Evolutionary conservation across 371 early-diverging fungal species (phyloP).

Genomic region (Blakeslea trispora): DNA sequence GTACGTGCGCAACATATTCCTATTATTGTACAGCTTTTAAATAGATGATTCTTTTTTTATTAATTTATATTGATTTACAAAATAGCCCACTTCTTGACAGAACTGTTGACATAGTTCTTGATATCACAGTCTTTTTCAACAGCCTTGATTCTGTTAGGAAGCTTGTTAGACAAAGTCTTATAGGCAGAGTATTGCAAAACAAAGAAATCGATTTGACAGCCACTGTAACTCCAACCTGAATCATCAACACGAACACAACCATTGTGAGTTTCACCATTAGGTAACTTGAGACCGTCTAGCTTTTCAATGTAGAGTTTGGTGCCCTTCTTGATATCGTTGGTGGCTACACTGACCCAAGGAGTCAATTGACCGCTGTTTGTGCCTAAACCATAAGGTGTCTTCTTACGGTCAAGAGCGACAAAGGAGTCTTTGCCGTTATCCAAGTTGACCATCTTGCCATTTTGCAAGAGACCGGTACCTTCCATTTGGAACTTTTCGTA

Average conservation of each 20-base stretch:
- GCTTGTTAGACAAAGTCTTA: constrained; percentile 4
- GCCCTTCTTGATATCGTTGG: constrained; percentile 45
- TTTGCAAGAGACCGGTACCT: constrained; percentile 32
- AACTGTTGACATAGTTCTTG: constrained; percentile 17
- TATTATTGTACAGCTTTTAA: no score
- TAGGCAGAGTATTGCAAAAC: constrained; percentile 23
- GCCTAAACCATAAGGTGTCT: constrained; percentile 24
- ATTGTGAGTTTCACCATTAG: constrained; percentile 46
- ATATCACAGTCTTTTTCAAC: constrained; percentile 10
- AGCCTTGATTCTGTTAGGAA: constrained; percentile 19
- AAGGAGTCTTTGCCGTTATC: constrained; percentile 11
- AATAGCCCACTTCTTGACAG: constrained; percentile 26
- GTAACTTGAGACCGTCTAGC: constrained; percentile 42
- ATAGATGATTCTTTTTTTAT: no score
- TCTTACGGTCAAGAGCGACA: constrained; percentile 13
- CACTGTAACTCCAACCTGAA: constrained; percentile 48
- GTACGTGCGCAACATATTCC: no score
- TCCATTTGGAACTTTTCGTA: constrained; percentile 40
- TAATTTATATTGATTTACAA: constrained; percentile 5
- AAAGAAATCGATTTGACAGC: constrained; percentile 51
- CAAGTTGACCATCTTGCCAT: constrained; percentile 31
- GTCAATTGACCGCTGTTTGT: constrained; percentile 29
- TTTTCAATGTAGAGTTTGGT: constrained; percentile 49
- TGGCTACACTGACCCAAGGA: constrained; percentile 46
- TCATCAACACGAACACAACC: constrained; percentile 56